Evolutionary conservation across 1,284 basidiomycete genomes (phyloP), one percentile per base, ranked within the genome.

Genomic region (Xerocomus minutiporus): DNA sequence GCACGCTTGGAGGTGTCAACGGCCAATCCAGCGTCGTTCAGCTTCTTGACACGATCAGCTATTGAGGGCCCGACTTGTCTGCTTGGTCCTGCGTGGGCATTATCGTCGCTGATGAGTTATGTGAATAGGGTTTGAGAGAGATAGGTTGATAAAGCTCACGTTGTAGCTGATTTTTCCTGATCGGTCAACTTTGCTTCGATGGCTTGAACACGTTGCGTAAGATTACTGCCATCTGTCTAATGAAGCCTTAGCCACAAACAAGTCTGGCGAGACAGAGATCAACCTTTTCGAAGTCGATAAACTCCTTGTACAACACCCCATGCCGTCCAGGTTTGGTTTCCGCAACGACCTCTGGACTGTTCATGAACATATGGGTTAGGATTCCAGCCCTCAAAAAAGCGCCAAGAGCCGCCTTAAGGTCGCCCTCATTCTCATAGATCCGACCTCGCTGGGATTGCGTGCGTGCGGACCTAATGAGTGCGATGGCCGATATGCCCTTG

Each of bases 31-130:
- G 79, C 81, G 57, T 78, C 79, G 64, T 84, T 77, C n/a, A 90
- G 69, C n/a, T 83, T 79, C 57, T 76, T 79, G 64, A 88, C 75
- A 48, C 87, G 82, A 71, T 88, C 88, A 40, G 84, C 83, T 55
- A 90, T 86, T 46, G 77, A 81, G 7, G 72, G 76, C n/a, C 77
- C 76, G 2, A 76, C 59, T 56, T 73, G 76, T 52, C 59, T 74
- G 40, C 72, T 70, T 5, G 70, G 59, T 20, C 67, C 73, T 51
- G 55, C 54, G 42, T 58, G 59, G 25, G 56, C 34, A 48, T 50
- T 62, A 54, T 58, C 55, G 31, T 53, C 48, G 48, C 61, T 67
- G 53, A 48, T 59, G 42, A 26, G 29, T 12, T 50, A 48, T 35
- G 54, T 59, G 57, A 57, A 50, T 39, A 56, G 36, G 7, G 41